These are phyloP conservation scores for Isoetes engelmannii DNA, from an alignment of 83 land plant species.

Conservation along the genomic window DNA sequence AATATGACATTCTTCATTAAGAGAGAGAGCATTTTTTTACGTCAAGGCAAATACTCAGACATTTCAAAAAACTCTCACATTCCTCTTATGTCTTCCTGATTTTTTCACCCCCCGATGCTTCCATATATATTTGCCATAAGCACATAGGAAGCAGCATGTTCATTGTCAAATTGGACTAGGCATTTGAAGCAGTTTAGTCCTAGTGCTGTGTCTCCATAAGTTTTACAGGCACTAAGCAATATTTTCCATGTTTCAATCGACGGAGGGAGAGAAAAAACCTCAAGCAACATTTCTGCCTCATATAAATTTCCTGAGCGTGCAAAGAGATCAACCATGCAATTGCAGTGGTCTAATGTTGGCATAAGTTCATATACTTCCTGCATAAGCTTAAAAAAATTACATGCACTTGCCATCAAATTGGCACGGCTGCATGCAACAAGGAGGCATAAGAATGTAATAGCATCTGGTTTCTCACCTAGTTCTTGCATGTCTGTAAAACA, in stretches of 20 bases:
- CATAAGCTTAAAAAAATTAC: constrained; percentile 1
- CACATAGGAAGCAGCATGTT: constrained; percentile 3
- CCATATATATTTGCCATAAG: constrained; percentile 4
- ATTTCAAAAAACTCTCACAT: too few relatives aligned
- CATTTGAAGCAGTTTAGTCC: neutral
- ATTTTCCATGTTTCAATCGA: neutral
- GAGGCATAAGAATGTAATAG: constrained; percentile 14
- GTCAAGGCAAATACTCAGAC: too few relatives aligned
- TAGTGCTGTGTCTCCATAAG: constrained; percentile 6
- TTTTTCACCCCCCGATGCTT: neutral
- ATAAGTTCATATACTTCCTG: neutral
- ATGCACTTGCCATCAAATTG: neutral
- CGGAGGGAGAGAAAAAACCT: constrained; percentile 2
- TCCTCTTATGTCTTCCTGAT: too few relatives aligned
- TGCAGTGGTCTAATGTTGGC: constrained; percentile 4
- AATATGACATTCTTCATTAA: too few relatives aligned
- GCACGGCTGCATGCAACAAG: constrained; percentile 13
- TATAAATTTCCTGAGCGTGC: constrained; percentile 7
- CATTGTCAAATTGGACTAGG: neutral
- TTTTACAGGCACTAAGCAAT: constrained; percentile 4
- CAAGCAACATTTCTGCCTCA: neutral
- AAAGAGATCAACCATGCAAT: constrained; percentile 7
- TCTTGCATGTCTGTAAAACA: constrained; percentile 10
- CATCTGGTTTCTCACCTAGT: neutral
- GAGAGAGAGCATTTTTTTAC: too few relatives aligned